These are phyloP conservation scores for Dioscorea alata DNA, from an alignment of 106 monocot genomes.

Conservation along the genomic window DNA sequence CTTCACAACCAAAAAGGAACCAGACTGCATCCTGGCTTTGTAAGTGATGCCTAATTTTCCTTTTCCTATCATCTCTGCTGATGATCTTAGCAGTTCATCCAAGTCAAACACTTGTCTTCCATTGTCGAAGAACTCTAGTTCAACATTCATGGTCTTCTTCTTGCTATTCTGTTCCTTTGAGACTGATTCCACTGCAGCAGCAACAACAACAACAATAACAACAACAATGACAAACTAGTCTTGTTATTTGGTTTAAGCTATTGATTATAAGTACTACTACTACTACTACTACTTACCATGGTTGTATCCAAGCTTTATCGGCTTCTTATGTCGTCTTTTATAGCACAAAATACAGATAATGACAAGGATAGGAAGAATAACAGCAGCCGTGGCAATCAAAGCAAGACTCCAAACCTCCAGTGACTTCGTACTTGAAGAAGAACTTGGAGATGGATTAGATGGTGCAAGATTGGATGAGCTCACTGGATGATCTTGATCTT, in stretches of 20 bases:
- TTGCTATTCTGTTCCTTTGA: background rate
- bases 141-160: background rate
- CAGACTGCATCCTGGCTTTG: slow-evolving; percentile 22
- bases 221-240: too few species aligned
- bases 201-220: too few species aligned
- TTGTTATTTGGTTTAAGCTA: too few species aligned
- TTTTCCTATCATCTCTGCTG: slow-evolving; percentile 40
- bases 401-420: slow-evolving; percentile 8
- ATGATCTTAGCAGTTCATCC: slow-evolving; percentile 32
- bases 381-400: slow-evolving; percentile 8
- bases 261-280: too few species aligned
- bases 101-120: slow-evolving; percentile 19
- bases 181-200: background rate
- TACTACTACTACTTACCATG: slow-evolving; percentile 1
- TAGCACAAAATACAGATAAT: slow-evolving; percentile 6
- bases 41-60: slow-evolving; percentile 46
- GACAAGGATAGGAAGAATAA: slow-evolving; percentile 1
- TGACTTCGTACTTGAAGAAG: background rate
- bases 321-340: slow-evolving; percentile 3
- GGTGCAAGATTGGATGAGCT: too few species aligned
- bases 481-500: background rate
- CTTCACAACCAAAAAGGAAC: slow-evolving; percentile 34
- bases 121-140: slow-evolving; percentile 41
- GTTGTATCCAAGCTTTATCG: background rate
- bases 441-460: too few species aligned